phyloP scores from a whole-genome alignment of 2,329 filamentous ascomycete species.

The Periglandula ipomoeae region DNA sequence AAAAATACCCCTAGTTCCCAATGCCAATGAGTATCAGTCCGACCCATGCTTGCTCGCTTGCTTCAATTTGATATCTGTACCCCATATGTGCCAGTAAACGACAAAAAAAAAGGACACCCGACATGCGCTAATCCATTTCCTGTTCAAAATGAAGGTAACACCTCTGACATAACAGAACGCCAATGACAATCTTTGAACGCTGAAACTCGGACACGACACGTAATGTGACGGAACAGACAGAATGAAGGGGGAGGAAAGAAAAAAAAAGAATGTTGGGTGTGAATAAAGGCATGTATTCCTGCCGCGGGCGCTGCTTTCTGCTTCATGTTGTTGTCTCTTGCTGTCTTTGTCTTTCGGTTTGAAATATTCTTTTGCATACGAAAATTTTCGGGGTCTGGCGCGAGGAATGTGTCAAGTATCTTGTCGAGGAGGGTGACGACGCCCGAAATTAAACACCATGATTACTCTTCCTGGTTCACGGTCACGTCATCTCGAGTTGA shows the following conservation, averaged over 20 bases:
- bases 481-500: background rate
- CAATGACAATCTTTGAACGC: background rate
- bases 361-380: background rate
- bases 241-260: background rate
- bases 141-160: background rate
- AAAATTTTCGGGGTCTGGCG: background rate
- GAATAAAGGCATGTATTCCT: background rate
- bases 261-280: background rate
- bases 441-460: background rate
- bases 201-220: background rate
- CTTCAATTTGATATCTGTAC: background rate
- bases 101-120: background rate
- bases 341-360: background rate
- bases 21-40: background rate
- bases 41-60: background rate
- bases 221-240: background rate
- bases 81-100: too few species aligned
- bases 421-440: background rate
- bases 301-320: background rate
- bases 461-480: background rate
- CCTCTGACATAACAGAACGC: background rate
- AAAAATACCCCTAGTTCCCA: background rate
- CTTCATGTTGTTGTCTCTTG: background rate
- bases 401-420: background rate
- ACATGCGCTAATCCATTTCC: background rate